Evolutionary conservation across 2,329 filamentous ascomycete species (phyloP), one percentile per base, ranked within the genome.

Genomic region (Septoria linicola): DNA sequence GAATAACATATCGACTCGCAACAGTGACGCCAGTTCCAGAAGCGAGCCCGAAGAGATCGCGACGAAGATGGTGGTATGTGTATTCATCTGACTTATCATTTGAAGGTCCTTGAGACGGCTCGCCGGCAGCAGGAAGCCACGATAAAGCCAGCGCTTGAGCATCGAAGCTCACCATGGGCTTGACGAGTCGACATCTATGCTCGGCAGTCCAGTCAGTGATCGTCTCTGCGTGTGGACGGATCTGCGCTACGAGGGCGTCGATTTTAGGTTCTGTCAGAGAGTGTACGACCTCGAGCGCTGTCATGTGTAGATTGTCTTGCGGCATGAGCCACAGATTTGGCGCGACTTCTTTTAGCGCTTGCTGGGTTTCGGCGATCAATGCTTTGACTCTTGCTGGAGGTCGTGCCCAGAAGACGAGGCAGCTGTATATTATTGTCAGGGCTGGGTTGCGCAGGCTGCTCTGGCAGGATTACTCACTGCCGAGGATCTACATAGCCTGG

Each of bases 251-350:
- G 8, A 95, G 73, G 1, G 71, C 67, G 8, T 78, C 76, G 40
- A 95, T 88, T 65, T 92, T 84, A 0, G 76, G 72, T 1, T 81
- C 72, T 0, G 87, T 89, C 43, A 83, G 83, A 19, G 85, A 90
- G 68, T 93, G 89, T n/a, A 86, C 82, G 21, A 96, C 75, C 68
- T 97, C 92, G 2, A 96, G 77, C 0, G 83, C 80, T 0, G 92
- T 97, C 72, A 95, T 82, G 70, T 97, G 92, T 65, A 96, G 84
- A 53, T 80, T 80, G 47, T 85, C 76, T 8, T 77, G 71, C 0
- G 91, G 89, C 87, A 95, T 95, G 36, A 92, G 76, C 92, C 92
- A 97, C 20, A 95, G 72, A 58, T 78, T 88, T 91, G 89, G 87
- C 11, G 85, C 84, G 16, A 81, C 78, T 50, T 76, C 74, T 41